Percentiles rank a stretch among this genome's conserved stretches.
These are phyloP conservation scores for Pisolithus tinctorius DNA, from an alignment of 768 basidiomycete species.

Conservation along the genomic window DNA sequence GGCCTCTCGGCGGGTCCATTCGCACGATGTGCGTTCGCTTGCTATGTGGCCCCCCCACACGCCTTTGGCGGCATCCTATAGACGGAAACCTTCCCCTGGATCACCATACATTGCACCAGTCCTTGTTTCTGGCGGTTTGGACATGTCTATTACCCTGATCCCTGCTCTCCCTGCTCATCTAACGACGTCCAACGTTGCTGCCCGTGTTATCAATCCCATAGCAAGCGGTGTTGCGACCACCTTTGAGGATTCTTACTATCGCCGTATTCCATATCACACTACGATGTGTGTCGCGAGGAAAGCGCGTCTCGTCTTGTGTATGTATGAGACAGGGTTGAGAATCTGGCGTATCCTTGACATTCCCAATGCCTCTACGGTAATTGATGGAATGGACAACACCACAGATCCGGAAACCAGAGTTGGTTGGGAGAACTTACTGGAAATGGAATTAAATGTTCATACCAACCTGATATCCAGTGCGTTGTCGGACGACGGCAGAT, in stretches of 20 bases:
- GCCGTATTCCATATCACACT: conserved; percentile 62
- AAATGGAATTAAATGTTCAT: conserved; percentile 82
- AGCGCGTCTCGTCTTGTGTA: conserved; percentile 58
- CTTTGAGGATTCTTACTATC: conserved; percentile 81
- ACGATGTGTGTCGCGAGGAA: conserved; percentile 53
- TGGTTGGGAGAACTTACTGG: conserved; percentile 79
- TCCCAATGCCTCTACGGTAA: conserved; percentile 18
- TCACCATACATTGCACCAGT: conserved; percentile 63
- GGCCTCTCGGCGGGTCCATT: conserved; percentile 76
- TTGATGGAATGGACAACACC: conserved; percentile 21
- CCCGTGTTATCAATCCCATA: conserved; percentile 61
- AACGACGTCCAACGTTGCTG: conserved; percentile 36
- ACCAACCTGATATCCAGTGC: conserved; percentile 75
- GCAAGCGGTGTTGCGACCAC: conserved; percentile 56
- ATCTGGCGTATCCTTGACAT: conserved; percentile 70
- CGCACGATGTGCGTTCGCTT: conserved; percentile 89
- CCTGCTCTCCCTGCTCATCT: conserved; percentile 58
- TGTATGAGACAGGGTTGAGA: conserved; percentile 62
- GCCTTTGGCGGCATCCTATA: conserved; percentile 49
- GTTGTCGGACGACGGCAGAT: conserved; percentile 83
- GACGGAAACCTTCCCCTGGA: conserved; percentile 34
- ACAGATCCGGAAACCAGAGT: conserved; percentile 29
- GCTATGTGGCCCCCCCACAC: conserved; percentile 85
- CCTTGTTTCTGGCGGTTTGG: conserved; percentile 87
- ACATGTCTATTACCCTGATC: conserved; percentile 80